Conservation (phyloP, 108 stramenopile genomes). For the Seminavis robusta region DNA sequence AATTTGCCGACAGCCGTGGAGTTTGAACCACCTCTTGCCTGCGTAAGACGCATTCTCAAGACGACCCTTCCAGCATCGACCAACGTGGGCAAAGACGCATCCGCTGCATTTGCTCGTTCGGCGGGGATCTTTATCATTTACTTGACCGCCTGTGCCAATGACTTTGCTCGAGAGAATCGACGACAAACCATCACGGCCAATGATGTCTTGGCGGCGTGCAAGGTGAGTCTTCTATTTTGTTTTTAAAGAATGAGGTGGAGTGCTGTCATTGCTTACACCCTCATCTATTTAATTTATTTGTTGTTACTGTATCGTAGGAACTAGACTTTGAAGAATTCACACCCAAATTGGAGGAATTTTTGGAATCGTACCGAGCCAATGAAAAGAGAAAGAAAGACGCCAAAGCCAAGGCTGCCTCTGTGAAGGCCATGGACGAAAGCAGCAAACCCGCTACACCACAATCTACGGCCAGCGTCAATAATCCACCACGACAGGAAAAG, state of each 20-base stretch:
- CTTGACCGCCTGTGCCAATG: conserved; percentile 90
- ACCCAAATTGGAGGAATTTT: conserved; percentile 56
- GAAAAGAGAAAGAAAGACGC: conserved; percentile 78
- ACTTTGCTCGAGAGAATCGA: conserved; percentile 81
- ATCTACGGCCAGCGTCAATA: conserved; percentile 15
- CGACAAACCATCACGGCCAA: conserved; percentile 86
- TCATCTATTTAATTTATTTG: not conserved
- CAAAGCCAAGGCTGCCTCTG: conserved; percentile 47
- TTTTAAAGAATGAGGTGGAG: not conserved
- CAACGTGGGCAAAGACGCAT: conserved; percentile 86
- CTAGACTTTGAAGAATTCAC: conserved; percentile 82
- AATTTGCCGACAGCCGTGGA: conserved; percentile 51
- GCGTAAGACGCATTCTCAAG: conserved; percentile 85
- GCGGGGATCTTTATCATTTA: conserved; percentile 90
- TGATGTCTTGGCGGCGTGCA: conserved; percentile 80
- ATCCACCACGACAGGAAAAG: conserved; percentile 21
- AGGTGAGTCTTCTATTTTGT: conserved; percentile 30
- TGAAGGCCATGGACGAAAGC: conserved; percentile 8
- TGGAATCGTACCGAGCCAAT: conserved; percentile 62
- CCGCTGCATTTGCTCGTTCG: conserved; percentile 79
- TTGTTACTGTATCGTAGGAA: conserved; percentile 43
- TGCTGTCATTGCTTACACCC: not conserved
- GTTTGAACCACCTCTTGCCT: conserved; percentile 90
- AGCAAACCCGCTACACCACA: conserved; percentile 12
- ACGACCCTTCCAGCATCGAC: conserved; percentile 67